phyloP scores from a whole-genome alignment of 2,329 filamentous ascomycete species.

The Colletotrichum godetiae region DNA sequence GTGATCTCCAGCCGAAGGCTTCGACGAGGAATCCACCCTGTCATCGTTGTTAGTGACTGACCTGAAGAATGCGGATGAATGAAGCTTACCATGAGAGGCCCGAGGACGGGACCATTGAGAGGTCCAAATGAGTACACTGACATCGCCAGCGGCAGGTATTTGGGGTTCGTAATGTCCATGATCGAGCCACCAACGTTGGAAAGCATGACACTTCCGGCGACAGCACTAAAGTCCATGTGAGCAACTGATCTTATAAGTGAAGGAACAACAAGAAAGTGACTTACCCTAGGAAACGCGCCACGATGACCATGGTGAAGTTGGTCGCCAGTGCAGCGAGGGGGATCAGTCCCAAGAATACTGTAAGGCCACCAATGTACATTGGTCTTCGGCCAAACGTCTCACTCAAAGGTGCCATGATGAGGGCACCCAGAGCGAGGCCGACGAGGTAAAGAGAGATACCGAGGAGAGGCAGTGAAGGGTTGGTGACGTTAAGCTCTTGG shows the following conservation, averaged over 20 bases:
- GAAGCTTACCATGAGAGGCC: constrained; percentile 40
- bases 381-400: constrained; percentile 65
- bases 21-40: constrained; percentile 67
- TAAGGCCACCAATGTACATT: constrained; percentile 66
- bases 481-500: constrained; percentile 14
- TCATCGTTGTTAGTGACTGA: not conserved
- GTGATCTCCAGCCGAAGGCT: constrained; percentile 72
- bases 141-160: constrained; percentile 72
- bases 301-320: constrained; percentile 65
- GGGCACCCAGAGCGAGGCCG: constrained; percentile 68
- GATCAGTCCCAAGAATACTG: constrained; percentile 66
- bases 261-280: not conserved
- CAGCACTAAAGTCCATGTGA: constrained; percentile 55
- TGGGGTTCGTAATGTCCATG: constrained; percentile 69
- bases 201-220: constrained; percentile 72
- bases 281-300: constrained; percentile 58
- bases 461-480: constrained; percentile 63
- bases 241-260: not conserved
- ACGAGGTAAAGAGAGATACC: constrained; percentile 72
- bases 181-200: constrained; percentile 72
- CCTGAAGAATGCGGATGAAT: rapidly evolving
- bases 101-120: constrained; percentile 64
- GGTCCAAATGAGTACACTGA: constrained; percentile 72
- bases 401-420: constrained; percentile 69
- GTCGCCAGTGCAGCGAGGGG: constrained; percentile 53